A percentile compares a stretch with the other conserved stretches of the same genome.
These are phyloP conservation scores for Trametes maxima DNA, from an alignment of 768 basidiomycete species.

Conservation along the genomic window DNA sequence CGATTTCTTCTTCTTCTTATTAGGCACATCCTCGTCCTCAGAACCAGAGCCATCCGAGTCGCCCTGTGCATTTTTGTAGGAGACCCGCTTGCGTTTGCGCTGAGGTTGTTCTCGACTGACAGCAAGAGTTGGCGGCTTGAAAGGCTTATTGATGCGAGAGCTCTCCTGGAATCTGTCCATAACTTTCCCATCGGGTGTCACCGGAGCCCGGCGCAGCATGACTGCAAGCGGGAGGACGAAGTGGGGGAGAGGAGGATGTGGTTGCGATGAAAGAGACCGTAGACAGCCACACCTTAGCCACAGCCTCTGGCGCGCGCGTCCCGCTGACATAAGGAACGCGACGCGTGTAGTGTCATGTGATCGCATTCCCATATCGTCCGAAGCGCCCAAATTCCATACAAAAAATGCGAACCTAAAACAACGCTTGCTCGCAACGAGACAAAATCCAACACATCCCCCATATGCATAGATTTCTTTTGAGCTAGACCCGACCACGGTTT, in stretches of 20 bases:
- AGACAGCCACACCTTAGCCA: not conserved
- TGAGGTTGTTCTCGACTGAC: conserved; percentile 61
- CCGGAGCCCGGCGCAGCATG: conserved; percentile 74
- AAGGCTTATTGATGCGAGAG: conserved; percentile 73
- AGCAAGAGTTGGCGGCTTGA: conserved; percentile 67
- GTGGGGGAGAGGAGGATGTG: not conserved
- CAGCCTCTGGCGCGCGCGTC: conserved; percentile 3
- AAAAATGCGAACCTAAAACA: no score
- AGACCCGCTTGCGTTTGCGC: conserved; percentile 86
- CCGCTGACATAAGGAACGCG: conserved; percentile 19
- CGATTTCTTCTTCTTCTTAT: conserved; percentile 67
- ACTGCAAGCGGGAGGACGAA: not conserved
- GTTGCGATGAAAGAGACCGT: conserved; percentile 5
- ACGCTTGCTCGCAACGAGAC: no score
- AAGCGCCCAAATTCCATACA: not conserved
- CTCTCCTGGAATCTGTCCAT: conserved; percentile 74
- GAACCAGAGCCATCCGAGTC: conserved; percentile 55
- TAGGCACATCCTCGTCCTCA: conserved; percentile 50
- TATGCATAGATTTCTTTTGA: no score
- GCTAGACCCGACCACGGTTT: no score
- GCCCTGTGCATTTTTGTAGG: conserved; percentile 72
- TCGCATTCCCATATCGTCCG: not conserved
- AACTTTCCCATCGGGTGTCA: conserved; percentile 66
- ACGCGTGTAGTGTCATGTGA: conserved; percentile 21
- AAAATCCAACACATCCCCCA: no score